phyloP scores from a whole-genome alignment of 352 stramenopile genomes.

The Phytophthora syringae region DNA sequence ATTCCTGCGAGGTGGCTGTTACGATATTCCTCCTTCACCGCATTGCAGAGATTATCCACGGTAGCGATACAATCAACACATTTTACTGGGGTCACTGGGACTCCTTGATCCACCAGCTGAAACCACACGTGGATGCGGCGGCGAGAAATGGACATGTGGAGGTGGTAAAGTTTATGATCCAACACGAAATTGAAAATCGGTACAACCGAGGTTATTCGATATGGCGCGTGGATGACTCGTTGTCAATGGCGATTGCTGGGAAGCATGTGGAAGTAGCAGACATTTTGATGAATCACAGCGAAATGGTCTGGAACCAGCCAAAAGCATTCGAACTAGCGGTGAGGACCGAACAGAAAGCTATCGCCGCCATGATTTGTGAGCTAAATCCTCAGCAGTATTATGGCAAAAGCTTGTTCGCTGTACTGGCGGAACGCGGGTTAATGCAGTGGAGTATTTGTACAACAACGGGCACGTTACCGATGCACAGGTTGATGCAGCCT shows the following conservation, averaged over 20 bases:
- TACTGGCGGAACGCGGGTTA: not conserved
- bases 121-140: no score
- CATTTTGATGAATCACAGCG: not conserved
- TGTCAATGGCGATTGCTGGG: not conserved
- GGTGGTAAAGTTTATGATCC: conserved; percentile 7
- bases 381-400: not conserved
- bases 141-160: not conserved
- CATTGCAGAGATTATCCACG: no score
- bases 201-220: not conserved
- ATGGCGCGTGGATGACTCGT: not conserved
- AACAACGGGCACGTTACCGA: not conserved
- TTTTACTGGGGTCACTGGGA: no score
- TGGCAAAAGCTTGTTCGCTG: not conserved
- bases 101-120: no score
- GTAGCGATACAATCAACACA: no score
- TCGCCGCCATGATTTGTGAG: not conserved
- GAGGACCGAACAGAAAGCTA: not conserved
- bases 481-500: not conserved
- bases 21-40: no score
- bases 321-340: not conserved
- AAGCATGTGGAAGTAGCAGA: not conserved
- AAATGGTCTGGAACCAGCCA: not conserved
- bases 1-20: no score
- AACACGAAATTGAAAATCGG: not conserved
- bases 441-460: conserved; percentile 6